Base-by-base conservation (phyloP, 768 basidiomycete species). In the Tephrocybe sp. region DNA sequence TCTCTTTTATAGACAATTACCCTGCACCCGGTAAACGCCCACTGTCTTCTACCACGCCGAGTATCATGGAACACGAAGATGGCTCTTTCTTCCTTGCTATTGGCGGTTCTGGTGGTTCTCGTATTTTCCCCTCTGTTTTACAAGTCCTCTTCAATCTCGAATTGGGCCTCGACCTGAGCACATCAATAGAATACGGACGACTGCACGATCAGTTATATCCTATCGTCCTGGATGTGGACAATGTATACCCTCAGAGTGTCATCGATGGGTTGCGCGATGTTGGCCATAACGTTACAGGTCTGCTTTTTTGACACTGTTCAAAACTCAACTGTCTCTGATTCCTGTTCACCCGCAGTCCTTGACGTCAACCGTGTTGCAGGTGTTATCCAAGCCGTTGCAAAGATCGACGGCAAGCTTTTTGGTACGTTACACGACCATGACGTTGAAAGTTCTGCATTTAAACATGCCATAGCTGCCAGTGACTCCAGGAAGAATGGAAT, bases 401-500 rank as follows among this genome's bases (percentile, higher is more conserved):
- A 71, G 38, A 58, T 67, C 9, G 77, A 83, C 45, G 83, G 78
- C 6, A 68, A 62, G 39, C 74, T 93, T 23, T 88, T 77, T 56
- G 89, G 90, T 89, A 57, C 41, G 84, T 67, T 15, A 18, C 18
- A 18, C 6, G 6, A 21, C n/a, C 12, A 20, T 7, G 3, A 39
- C 18, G 11, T 18, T 18, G 18, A 21, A 12, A 28, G 33, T 24
- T 46, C 10, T 57, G 25, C 46, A 20, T 21, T 38, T 23, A 23
- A 9, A 32, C 17, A 48, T 15, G 32, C 21, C 21, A 38, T 58
- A 89, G 93, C 91, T 54, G 88, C 90, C 8, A 92, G 90, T 63
- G 94, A 97, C 68, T 92, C 90, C 17, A 80, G 93, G 63, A 96
- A 95, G 75, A 89, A 93, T 56, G 93, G 93, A n/a, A 79, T 93